A percentile compares a stretch with the other conserved stretches of the same genome.
phyloP scores from a whole-genome alignment of 2,329 filamentous ascomycete genomes.

The Cytospora leucostoma region DNA sequence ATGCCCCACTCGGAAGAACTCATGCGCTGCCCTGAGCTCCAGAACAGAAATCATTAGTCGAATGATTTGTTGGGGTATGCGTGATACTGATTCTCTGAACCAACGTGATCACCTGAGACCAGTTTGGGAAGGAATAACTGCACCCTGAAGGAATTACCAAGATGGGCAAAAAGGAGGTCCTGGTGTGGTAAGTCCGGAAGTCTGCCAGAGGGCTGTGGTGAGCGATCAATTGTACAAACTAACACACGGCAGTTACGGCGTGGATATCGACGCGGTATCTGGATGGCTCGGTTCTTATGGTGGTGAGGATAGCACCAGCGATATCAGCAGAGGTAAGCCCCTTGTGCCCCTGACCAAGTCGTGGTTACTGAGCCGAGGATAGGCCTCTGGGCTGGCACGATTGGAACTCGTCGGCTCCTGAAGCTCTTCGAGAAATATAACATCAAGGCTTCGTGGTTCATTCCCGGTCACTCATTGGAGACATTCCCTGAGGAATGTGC shows the following conservation, averaged over 20 bases:
- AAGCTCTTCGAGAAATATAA: slow-evolving; percentile 72
- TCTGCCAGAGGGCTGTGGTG: neutral
- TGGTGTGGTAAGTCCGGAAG: slow-evolving; percentile 29
- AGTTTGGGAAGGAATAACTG: too few species aligned
- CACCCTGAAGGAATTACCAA: neutral
- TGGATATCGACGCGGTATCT: slow-evolving; percentile 75
- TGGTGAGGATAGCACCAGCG: slow-evolving; percentile 70
- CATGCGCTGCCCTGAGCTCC: neutral
- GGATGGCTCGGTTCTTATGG: slow-evolving; percentile 77
- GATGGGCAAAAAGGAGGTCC: slow-evolving; percentile 34
- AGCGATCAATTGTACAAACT: neutral
- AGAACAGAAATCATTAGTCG: neutral
- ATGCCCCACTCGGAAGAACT: neutral
- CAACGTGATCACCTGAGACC: neutral
- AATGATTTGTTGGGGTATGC: neutral
- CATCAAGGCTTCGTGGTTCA: slow-evolving; percentile 64
- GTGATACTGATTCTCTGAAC: neutral
- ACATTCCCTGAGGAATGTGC: slow-evolving; percentile 51
- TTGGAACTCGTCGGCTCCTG: slow-evolving; percentile 65
- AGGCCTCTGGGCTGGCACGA: slow-evolving; percentile 66
- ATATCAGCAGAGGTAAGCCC: slow-evolving; percentile 65
- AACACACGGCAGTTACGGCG: slow-evolving; percentile 54
- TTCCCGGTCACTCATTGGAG: slow-evolving; percentile 51
- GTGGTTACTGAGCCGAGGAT: neutral
- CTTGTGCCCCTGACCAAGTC: neutral